Base-by-base conservation (phyloP, 768 basidiomycete genomes). In the Lactarius tabidus region DNA sequence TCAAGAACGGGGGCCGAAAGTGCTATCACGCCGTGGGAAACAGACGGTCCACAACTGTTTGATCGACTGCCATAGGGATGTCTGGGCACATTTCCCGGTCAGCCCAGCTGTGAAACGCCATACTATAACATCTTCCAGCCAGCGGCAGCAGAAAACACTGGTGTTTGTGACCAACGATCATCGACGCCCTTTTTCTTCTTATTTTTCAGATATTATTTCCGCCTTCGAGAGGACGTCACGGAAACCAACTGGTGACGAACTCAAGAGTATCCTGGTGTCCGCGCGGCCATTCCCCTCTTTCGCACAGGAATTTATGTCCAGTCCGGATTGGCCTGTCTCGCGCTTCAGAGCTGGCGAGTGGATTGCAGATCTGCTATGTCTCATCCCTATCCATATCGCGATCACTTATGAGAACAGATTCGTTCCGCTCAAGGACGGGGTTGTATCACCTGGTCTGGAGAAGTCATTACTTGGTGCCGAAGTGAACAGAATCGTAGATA, bases 371-470 rank as follows among this genome's bases (percentile, higher is more conserved):
- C 71, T 87, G 17, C 66, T 88, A 0, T 88, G 86, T 64, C 74
- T 88, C 33, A 86, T 87, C 55, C 86, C 86, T 0, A 86, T 87
- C 36, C 86, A 88, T 26, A 78, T 87, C 43, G 87, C 86, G 0
- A 69, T 88, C 33, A 81, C 84, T 1, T 77, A 77, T 15, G 85
- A 87, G 48, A 88, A 87, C 65, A 75, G 84, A 0, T 87, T 87
- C 63, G 68, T 87, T 6, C 86, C 87, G 0, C 74, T 87, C 23
- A 86, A 84, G 64, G 85, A 87, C 66, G 84, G 84, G 0, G 78
- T 86, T 0, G 77, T 75, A 41, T 85, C 84, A 0, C 68, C 80
- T 0, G 77, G 80, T 14, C 71, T 82, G 23, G 86, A 88, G 70
- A 79, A 77, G 56, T 77, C 81, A 0, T 72, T 88, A 33, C 76